Evolutionary conservation across 169 alveolate genomes (phyloP).

Genomic region (Plasmodium relictum): DNA sequence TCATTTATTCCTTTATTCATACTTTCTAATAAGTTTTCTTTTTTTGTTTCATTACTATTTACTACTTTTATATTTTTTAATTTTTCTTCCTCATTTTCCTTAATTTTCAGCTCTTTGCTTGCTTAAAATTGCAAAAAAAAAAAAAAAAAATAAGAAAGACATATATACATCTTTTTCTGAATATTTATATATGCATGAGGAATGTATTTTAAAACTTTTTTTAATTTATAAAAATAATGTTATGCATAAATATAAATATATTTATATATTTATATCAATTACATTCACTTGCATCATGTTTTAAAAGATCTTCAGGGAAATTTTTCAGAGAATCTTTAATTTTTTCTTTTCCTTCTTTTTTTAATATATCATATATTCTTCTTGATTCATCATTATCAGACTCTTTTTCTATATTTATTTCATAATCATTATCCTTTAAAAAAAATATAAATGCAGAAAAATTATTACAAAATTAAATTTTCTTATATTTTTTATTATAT

Average conservation of each 20-base stretch:
- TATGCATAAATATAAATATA: background rate
- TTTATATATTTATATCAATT: slow-evolving; percentile 4
- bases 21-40: background rate
- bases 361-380: slow-evolving; percentile 24
- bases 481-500: background rate
- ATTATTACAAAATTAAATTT: background rate
- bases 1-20: background rate
- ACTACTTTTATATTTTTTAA: slow-evolving; percentile 6
- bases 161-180: background rate
- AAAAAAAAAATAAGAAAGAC: background rate
- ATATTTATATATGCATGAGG: background rate
- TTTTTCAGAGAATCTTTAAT: slow-evolving; percentile 24
- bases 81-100: slow-evolving; percentile 30
- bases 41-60: background rate
- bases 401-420: slow-evolving; percentile 21
- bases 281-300: slow-evolving; percentile 60
- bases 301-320: slow-evolving; percentile 42
- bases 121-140: slow-evolving; percentile 11
- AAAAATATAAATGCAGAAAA: background rate
- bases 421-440: slow-evolving; percentile 60
- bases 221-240: background rate
- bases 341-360: slow-evolving; percentile 57
- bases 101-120: slow-evolving; percentile 17
- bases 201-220: background rate
- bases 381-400: slow-evolving; percentile 22